Evolutionary conservation across 495 filamentous ascomycete genomes (phyloP).

Genomic region (Podospora pseudoanserina): DNA sequence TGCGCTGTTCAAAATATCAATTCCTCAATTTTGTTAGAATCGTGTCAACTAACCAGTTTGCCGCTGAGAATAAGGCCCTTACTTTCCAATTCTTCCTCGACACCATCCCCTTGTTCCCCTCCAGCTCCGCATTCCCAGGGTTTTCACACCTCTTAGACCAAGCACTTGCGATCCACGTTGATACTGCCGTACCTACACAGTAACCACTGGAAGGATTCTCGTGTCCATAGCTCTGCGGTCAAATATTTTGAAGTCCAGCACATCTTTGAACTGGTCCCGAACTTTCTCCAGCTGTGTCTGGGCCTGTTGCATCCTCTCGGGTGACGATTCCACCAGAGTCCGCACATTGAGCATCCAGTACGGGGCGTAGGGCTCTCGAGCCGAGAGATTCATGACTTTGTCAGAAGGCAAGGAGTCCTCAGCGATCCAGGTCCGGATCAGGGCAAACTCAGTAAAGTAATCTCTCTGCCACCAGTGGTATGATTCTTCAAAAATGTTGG

Average conservation of each 20-base stretch:
- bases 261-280: conserved; percentile 33
- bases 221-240: conserved; percentile 45
- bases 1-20: no score
- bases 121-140: no score
- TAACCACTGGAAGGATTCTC: conserved; percentile 1
- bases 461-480: conserved; percentile 41
- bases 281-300: conserved; percentile 34
- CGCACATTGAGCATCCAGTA: conserved; percentile 43
- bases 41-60: no score
- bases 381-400: conserved; percentile 18
- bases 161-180: no score
- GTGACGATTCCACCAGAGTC: conserved; percentile 39
- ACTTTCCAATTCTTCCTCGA: no score
- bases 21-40: no score
- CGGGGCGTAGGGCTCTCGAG: conserved; percentile 20
- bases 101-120: no score
- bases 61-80: no score
- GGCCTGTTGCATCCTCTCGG: conserved; percentile 41
- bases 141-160: no score
- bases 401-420: conserved; percentile 13
- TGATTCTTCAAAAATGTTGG: conserved; percentile 41
- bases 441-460: conserved; percentile 34
- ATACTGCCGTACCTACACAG: neutral
- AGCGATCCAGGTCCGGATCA: conserved; percentile 32
- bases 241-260: conserved; percentile 44